These are phyloP conservation scores for Ambrosia trifida DNA, from an alignment of 129 eudicot species.

Conservation along the genomic window DNA sequence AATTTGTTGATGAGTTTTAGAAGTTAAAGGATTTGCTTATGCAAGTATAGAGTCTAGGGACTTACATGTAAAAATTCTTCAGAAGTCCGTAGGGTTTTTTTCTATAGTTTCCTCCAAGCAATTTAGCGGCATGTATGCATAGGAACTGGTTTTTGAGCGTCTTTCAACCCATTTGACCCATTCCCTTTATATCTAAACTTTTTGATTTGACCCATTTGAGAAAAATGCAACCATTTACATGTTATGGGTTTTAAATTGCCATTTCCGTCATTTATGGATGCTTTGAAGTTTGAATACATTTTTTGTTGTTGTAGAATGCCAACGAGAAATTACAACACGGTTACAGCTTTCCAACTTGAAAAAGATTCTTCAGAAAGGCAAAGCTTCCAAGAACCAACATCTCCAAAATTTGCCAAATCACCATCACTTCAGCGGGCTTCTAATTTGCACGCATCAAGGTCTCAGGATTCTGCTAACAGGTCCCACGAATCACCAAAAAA, in stretches of 20 bases:
- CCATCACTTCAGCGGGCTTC: slow-evolving; percentile 93
- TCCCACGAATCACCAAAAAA: slow-evolving; percentile 72
- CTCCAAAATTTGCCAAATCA: slow-evolving; percentile 88
- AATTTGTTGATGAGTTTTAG: no score
- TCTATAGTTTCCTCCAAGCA: no score
- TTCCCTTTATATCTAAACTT: neutral
- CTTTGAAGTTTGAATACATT: neutral
- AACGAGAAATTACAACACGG: slow-evolving; percentile 63
- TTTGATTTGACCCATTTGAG: neutral
- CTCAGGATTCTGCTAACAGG: slow-evolving; percentile 58
- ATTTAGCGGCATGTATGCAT: no score
- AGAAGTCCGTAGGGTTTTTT: no score
- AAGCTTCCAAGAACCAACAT: slow-evolving; percentile 73
- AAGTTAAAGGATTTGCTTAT: neutral
- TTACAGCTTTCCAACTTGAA: slow-evolving; percentile 71
- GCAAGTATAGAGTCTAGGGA: neutral
- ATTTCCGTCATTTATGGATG: neutral
- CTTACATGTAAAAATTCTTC: no score
- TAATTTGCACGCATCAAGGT: slow-evolving; percentile 54
- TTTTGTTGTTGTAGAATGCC: slow-evolving; percentile 71
- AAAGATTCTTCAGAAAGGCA: slow-evolving; percentile 69
- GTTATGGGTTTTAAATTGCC: no score
- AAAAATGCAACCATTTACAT: no score
- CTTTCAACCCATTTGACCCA: neutral
- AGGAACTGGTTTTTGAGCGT: no score